These are phyloP conservation scores for Setaria viridis DNA, from an alignment of 202 grass and related monocot genomes.

Conservation along the genomic window DNA sequence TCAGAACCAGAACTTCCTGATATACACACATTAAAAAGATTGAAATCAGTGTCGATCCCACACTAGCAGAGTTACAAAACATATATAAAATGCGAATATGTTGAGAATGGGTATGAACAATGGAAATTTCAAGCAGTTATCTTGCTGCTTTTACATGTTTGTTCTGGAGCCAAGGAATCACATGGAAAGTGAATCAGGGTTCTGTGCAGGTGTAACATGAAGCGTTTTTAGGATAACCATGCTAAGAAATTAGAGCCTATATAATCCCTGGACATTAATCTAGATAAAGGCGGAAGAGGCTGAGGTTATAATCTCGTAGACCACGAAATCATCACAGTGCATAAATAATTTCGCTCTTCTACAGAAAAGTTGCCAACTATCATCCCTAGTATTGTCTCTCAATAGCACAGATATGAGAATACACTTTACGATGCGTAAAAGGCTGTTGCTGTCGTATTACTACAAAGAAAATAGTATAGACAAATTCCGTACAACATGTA, in stretches of 20 bases:
- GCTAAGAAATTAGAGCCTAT: background rate
- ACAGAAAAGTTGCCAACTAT: background rate
- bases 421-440: slow-evolving; percentile 10
- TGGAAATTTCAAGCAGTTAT: slow-evolving; percentile 2
- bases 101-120: background rate
- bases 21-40: slow-evolving; percentile 16
- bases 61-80: background rate
- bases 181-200: background rate
- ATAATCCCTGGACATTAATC: background rate
- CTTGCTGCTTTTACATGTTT: background rate
- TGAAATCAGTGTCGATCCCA: background rate
- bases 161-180: background rate
- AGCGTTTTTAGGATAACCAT: background rate
- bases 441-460: background rate
- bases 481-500: background rate
- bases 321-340: background rate
- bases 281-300: slow-evolving; percentile 4
- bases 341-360: background rate
- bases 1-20: slow-evolving; percentile 54
- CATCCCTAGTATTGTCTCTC: slow-evolving; percentile 9
- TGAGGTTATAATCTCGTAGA: background rate
- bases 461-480: slow-evolving; percentile 8
- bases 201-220: background rate
- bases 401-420: slow-evolving; percentile 9
- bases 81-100: background rate